A percentile compares a stretch with the other conserved stretches of the same genome.
phyloP scores from a whole-genome alignment of 768 basidiomycete species.

The Clathrus columnatus region DNA sequence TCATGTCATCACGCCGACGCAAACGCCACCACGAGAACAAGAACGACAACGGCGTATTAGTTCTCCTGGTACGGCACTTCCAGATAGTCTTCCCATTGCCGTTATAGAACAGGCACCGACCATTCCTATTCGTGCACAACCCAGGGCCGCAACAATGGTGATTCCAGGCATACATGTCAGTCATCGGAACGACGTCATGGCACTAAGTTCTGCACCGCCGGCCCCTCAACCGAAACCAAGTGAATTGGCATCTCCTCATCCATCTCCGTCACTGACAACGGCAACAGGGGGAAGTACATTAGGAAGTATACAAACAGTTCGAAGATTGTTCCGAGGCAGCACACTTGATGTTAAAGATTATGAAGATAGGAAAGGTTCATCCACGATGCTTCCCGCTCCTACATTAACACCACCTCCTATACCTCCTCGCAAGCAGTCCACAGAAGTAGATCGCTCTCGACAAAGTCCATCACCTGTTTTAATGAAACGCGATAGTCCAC shows the following conservation, averaged over 20 bases:
- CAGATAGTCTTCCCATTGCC: constrained; percentile 11
- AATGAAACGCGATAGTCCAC: constrained; percentile 15
- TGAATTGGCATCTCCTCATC: not conserved
- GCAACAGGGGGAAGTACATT: constrained; percentile 28
- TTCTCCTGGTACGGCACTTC: not conserved
- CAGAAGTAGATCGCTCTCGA: constrained; percentile 19
- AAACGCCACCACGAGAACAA: not conserved
- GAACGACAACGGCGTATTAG: not conserved
- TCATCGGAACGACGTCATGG: constrained; percentile 79
- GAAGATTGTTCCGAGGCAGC: constrained; percentile 43
- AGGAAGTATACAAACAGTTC: constrained; percentile 41
- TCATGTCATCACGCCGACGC: not conserved
- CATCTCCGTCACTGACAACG: not conserved
- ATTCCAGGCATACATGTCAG: constrained; percentile 84
- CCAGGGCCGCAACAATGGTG: constrained; percentile 72
- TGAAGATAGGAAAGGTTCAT: not conserved
- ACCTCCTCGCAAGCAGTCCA: constrained; percentile 11
- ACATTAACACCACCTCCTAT: not conserved
- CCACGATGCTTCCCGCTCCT: not conserved
- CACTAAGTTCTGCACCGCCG: constrained; percentile 66
- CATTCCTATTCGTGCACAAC: constrained; percentile 61
- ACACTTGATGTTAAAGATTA: not conserved
- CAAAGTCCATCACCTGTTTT: constrained; percentile 20
- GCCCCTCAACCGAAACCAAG: constrained; percentile 39
- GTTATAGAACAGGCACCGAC: constrained; percentile 17